phyloP scores from a whole-genome alignment of 768 basidiomycete species.

The Cyclocybe cylindracea region DNA sequence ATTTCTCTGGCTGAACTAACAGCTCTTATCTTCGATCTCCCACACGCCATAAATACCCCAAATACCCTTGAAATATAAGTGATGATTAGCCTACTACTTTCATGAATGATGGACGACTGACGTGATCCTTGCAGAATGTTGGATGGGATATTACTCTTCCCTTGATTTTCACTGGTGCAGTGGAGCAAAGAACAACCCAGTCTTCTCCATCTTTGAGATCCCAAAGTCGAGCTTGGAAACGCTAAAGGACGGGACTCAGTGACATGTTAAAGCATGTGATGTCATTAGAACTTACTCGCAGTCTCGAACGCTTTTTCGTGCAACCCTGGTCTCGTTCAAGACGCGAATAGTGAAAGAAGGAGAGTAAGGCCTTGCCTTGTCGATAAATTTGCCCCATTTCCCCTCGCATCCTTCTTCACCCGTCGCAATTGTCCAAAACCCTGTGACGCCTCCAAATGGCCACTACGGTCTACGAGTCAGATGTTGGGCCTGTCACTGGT shows the following conservation, averaged over 20 bases:
- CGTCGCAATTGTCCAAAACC: constrained; percentile 29
- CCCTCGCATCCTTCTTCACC: constrained; percentile 27
- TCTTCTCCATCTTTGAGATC: constrained; percentile 27
- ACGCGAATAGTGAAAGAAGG: too few species aligned
- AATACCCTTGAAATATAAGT: constrained; percentile 24
- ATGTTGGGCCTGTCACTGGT: not conserved
- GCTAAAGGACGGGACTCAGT: constrained; percentile 17
- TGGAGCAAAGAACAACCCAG: constrained; percentile 26
- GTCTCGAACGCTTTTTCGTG: constrained; percentile 19
- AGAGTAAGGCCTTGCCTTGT: constrained; percentile 22
- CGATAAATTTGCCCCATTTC: constrained; percentile 27
- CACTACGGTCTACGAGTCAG: constrained; percentile 19
- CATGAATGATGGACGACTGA: constrained; percentile 9
- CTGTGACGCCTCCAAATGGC: constrained; percentile 29
- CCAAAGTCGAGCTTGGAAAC: constrained; percentile 28
- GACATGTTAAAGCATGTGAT: not conserved
- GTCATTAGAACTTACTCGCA: constrained; percentile 18
- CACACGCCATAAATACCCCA: constrained; percentile 34
- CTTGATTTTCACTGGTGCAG: constrained; percentile 26
- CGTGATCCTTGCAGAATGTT: constrained; percentile 27
- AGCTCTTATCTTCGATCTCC: constrained; percentile 30
- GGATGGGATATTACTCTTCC: constrained; percentile 23
- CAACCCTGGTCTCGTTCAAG: constrained; percentile 24
- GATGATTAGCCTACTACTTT: constrained; percentile 1
- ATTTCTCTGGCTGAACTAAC: constrained; percentile 8